A percentile compares a stretch with the other conserved stretches of the same genome.
Conservation (phyloP, 495 filamentous ascomycete species). For the Sabuloglossum arenarium region DNA sequence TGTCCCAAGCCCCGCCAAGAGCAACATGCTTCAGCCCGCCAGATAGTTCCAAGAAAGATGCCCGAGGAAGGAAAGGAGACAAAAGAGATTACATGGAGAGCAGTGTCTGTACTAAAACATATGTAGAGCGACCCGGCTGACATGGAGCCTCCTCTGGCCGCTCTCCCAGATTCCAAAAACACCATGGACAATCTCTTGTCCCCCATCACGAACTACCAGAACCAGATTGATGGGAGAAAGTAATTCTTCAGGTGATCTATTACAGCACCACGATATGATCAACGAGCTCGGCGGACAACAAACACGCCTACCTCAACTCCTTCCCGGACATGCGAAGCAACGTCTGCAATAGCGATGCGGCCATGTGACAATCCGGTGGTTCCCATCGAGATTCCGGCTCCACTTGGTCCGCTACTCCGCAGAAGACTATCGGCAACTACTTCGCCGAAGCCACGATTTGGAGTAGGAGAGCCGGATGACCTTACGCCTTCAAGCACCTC, state of each 20-base stretch:
- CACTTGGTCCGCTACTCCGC: constrained; percentile 16
- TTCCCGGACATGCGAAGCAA: background rate
- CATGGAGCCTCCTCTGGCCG: background rate
- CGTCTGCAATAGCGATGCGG: background rate
- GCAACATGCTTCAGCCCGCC: background rate
- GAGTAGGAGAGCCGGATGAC: background rate
- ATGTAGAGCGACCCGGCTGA: background rate
- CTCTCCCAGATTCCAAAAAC: background rate
- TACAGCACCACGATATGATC: background rate
- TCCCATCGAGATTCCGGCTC: background rate
- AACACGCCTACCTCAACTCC: constrained; percentile 40
- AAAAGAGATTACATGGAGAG: background rate
- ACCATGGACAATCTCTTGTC: background rate
- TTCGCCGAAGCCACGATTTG: background rate
- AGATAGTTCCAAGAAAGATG: background rate
- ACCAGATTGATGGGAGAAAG: background rate
- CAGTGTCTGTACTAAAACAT: background rate
- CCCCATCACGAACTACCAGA: background rate
- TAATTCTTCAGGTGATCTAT: background rate
- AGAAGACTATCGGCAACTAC: constrained; percentile 17
- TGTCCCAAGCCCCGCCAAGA: background rate
- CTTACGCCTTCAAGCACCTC: background rate
- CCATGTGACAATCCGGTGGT: background rate
- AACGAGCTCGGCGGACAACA: constrained; percentile 25
- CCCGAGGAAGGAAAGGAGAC: background rate